These are phyloP conservation scores for Colletotrichum siamense DNA, from an alignment of 2,329 filamentous ascomycete species.

Conservation along the genomic window DNA sequence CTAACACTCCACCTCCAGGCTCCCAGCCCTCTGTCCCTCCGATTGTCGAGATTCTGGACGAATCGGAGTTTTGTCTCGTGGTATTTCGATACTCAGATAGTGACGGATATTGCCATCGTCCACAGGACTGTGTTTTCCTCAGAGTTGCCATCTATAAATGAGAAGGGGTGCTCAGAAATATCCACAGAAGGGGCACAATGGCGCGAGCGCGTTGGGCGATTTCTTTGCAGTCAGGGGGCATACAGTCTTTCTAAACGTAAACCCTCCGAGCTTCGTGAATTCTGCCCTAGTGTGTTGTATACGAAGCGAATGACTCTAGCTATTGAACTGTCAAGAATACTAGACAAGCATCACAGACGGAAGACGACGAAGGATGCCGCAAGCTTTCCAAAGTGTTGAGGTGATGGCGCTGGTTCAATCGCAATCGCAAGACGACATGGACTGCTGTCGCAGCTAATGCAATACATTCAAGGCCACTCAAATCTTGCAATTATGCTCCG, in stretches of 20 bases:
- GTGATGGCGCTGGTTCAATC: neutral
- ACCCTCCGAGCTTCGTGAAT: neutral
- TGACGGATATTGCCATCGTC: accelerated
- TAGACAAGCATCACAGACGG: neutral
- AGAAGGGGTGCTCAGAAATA: neutral
- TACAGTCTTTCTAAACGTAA: accelerated
- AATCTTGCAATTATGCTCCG: neutral
- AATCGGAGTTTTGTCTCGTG: neutral
- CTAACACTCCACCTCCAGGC: neutral
- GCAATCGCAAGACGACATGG: neutral
- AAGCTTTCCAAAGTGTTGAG: neutral
- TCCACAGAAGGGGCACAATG: neutral
- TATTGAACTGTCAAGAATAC: neutral
- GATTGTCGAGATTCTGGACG: neutral
- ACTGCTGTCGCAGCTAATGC: neutral
- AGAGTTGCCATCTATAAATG: neutral
- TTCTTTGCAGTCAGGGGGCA: neutral
- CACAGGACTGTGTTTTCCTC: accelerated
- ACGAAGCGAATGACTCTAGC: accelerated
- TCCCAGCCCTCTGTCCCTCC: accelerated
- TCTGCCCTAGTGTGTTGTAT: accelerated
- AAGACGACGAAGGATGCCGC: neutral
- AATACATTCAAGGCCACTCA: neutral
- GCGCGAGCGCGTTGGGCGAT: too few relatives aligned
- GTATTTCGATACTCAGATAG: accelerated